Evolutionary conservation across 1,139 yeast species (phyloP), one percentile per base, ranked within the genome.

Genomic region (Magnusiomyces paraingens): DNA sequence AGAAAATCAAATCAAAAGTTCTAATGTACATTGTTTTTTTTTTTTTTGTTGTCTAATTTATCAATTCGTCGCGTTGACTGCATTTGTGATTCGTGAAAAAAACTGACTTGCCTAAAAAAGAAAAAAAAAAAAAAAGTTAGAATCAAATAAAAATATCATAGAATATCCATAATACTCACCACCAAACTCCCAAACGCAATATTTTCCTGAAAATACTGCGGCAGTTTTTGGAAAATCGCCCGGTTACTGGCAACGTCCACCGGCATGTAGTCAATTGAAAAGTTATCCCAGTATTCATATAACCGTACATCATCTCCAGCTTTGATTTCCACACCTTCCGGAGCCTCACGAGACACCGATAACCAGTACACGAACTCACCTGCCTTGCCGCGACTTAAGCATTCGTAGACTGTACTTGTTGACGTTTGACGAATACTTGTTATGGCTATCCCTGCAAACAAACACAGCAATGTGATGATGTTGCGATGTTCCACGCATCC

Each of bases 131-230:
- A n/a, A n/a, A n/a, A n/a, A n/a, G n/a, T n/a, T n/a, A 26, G n/a
- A 11, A 47, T 53, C 42, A 50, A n/a, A n/a, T 51, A 39, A 14
- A 14, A 18, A n/a, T 17, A 3, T 2, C 17, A 26, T 20, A 22
- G 8, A 12, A 26, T 26, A 26, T 8, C 32, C 8, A 5, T 26
- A 10, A 32, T 21, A 52, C 57, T 47, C 21, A 54, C 57, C 42
- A 47, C 49, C 36, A 46, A 51, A 21, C 51, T 52, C 39, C 36
- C 15, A 32, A 54, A 54, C 5, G 50, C 47, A 49, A 54, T 22
- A 20, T 47, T 46, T 36, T 54, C 55, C 6, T 42, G 50, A 32
- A 52, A 54, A 40, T 54, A 54, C 15, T 47, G 53, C 11, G 57
- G 57, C 29, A 54, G 47, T 15, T 43, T 47, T 12, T 41, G 51